Conservation (phyloP, 495 filamentous ascomycete genomes). For the Pseudotulostoma volvatum region DNA sequence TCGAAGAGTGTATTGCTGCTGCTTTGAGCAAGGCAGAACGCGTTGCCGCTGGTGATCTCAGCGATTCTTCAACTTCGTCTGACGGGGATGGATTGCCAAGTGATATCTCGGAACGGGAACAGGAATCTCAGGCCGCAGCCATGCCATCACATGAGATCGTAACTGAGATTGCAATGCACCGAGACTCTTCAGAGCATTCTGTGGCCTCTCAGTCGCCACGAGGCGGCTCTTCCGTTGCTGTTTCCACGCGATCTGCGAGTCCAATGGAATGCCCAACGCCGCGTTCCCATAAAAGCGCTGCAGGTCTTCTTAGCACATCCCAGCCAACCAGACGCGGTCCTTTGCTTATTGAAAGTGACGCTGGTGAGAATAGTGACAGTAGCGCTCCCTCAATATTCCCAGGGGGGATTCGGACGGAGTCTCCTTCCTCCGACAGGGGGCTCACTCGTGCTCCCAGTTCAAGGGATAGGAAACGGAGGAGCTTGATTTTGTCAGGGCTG, state of each 20-base stretch:
- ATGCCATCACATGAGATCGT: neutral
- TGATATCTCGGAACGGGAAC: neutral
- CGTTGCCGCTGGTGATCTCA: slow-evolving; percentile 71
- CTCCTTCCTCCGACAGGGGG: slow-evolving; percentile 73
- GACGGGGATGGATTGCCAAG: slow-evolving; percentile 1
- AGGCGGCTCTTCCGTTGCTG: slow-evolving; percentile 38
- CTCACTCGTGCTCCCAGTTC: slow-evolving; percentile 52
- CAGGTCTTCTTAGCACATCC: slow-evolving; percentile 44
- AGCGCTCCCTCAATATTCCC: slow-evolving; percentile 68
- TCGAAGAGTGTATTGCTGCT: slow-evolving; percentile 87
- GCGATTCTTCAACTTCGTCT: slow-evolving; percentile 50
- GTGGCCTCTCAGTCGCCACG: slow-evolving; percentile 9
- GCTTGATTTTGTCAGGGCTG: slow-evolving; percentile 58
- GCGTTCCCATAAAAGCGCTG: slow-evolving; percentile 60
- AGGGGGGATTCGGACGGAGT: slow-evolving; percentile 58
- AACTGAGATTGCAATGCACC: neutral
- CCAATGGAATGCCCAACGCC: slow-evolving; percentile 85
- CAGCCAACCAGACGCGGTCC: slow-evolving; percentile 52
- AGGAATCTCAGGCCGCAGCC: neutral
- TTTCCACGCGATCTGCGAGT: slow-evolving; percentile 70
- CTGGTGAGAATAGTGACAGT: slow-evolving; percentile 66
- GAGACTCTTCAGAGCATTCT: slow-evolving; percentile 18
- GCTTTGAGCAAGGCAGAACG: slow-evolving; percentile 80
- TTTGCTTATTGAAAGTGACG: slow-evolving; percentile 60
- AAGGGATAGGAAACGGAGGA: slow-evolving; percentile 65